Evolutionary conservation across 352 stramenopile species (phyloP), one percentile per base, ranked within the genome.

Genomic region (Phytopythium kandeliae): DNA sequence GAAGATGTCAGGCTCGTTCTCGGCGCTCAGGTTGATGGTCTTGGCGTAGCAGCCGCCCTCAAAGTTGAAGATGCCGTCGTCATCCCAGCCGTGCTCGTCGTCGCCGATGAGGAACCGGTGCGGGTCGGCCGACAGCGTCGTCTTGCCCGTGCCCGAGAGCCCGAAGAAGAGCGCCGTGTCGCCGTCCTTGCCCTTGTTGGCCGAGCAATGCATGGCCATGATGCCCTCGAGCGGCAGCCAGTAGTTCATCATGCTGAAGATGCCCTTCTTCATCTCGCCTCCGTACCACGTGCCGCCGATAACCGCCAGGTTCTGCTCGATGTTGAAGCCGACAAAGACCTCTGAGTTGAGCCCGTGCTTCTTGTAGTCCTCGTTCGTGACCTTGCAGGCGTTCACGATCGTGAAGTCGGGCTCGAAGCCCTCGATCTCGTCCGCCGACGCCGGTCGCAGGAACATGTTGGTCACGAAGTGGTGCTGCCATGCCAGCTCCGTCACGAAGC

Each of bases 1-100:
- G 76, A 96, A 99, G 57, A 99, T 99, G 63, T 99, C 95, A 25
- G 96, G 96, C 67, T 99, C 97, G 62, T 97, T 98, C 70, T 97
- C 83, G 50, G 86, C 67, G 47, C 69, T 89, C 54, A 99, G 74
- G 63, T 99, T 96, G 73, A 99, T 98, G 17, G 95, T 98, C 85
- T 99, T 99, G 58, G 96, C 97, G 69, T 99, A 99, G 78, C 97
- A 99, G 30, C 97, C 97, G 61, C 97, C 97, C 67, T 99, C 97
- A 68, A 99, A 98, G 81, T 99, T 99, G 77, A 98, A 99, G 51
- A 99, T 89, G 35, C 96, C 97, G 58, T 98, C 75, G 55, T 99
- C 85, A 62, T 98, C 95, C 96, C 96, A 99, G 52, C 96, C 95
- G 78, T 99, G 96, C 70, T 99, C 97, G 48, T 91, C 80, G 41